phyloP scores from a whole-genome alignment of 305 asterid species.

The Solanum aculeatissimum region DNA sequence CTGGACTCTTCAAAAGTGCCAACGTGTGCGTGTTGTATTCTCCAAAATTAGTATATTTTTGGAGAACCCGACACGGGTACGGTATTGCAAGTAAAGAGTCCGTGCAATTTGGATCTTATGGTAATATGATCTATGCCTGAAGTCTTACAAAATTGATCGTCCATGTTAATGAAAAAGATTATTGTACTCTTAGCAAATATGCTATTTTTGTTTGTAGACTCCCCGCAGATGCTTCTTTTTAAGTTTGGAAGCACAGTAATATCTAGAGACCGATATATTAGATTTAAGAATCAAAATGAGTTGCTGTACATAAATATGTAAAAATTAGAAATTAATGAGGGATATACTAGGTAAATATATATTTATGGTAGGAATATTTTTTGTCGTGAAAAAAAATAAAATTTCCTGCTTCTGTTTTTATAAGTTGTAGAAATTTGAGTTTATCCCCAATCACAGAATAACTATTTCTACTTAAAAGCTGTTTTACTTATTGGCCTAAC shows the following conservation, averaged over 20 bases:
- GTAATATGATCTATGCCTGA: neutral
- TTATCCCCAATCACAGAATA: neutral
- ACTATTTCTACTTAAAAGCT: neutral
- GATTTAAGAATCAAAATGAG: neutral
- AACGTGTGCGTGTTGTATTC: no score
- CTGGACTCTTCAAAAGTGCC: no score
- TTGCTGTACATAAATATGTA: neutral
- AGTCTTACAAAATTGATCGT: neutral
- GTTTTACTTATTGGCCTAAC: neutral
- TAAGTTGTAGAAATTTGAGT: no score
- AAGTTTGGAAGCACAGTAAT: neutral
- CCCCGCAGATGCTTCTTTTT: neutral
- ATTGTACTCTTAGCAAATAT: neutral
- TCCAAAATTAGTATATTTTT: no score
- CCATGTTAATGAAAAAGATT: neutral
- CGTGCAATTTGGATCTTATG: no score
- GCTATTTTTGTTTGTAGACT: neutral
- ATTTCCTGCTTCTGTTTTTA: neutral
- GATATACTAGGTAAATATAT: neutral
- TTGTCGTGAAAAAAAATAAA: neutral
- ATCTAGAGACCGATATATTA: neutral
- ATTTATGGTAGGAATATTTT: neutral
- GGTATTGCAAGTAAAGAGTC: no score
- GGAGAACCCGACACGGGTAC: no score
- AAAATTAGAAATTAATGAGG: neutral